These are phyloP conservation scores for Macrophomina phaseolina DNA, from an alignment of 2,329 filamentous ascomycete genomes.

Conservation along the genomic window DNA sequence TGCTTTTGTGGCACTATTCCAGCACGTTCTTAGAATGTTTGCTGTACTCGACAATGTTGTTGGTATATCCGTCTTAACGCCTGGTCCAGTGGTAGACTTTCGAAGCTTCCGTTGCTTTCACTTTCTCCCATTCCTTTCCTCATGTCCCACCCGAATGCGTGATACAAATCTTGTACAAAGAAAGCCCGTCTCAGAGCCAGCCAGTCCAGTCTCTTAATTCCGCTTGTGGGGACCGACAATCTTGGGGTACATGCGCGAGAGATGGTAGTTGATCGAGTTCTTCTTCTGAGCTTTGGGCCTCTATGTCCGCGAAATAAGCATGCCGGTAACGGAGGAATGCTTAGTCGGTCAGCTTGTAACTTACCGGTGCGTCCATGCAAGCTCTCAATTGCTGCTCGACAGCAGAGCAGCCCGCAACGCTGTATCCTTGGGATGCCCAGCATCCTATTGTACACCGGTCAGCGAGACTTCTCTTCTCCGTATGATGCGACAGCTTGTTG, in stretches of 20 bases:
- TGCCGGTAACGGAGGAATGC: background rate
- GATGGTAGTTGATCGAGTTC: slow-evolving; percentile 90
- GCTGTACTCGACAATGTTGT: slow-evolving; percentile 20
- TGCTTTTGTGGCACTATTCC: background rate
- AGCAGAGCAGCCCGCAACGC: slow-evolving; percentile 62
- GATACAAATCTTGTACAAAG: slow-evolving; percentile 19
- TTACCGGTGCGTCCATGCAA: slow-evolving; percentile 82
- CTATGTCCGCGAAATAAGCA: slow-evolving; percentile 44
- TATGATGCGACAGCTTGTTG: background rate
- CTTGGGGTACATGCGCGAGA: slow-evolving; percentile 76
- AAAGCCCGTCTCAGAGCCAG: slow-evolving; percentile 9
- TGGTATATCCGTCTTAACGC: slow-evolving; percentile 26
- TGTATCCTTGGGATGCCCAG: slow-evolving; percentile 81
- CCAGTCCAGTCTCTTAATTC: slow-evolving; percentile 50
- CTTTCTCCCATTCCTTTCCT: background rate
- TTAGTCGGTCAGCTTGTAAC: slow-evolving; percentile 35
- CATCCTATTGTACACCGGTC: slow-evolving; percentile 63
- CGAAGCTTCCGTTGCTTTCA: background rate
- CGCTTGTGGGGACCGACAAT: slow-evolving; percentile 74
- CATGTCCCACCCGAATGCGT: background rate
- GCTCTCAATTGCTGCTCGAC: slow-evolving; percentile 66
- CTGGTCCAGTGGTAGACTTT: slow-evolving; percentile 10
- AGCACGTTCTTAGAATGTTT: background rate
- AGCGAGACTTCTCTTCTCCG: slow-evolving; percentile 27
- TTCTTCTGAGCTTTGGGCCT: slow-evolving; percentile 64